Percentiles rank a stretch among this genome's conserved stretches.
Conservation (phyloP, 2,329 filamentous ascomycete genomes). For the Neopestalotiopsis sp. region DNA sequence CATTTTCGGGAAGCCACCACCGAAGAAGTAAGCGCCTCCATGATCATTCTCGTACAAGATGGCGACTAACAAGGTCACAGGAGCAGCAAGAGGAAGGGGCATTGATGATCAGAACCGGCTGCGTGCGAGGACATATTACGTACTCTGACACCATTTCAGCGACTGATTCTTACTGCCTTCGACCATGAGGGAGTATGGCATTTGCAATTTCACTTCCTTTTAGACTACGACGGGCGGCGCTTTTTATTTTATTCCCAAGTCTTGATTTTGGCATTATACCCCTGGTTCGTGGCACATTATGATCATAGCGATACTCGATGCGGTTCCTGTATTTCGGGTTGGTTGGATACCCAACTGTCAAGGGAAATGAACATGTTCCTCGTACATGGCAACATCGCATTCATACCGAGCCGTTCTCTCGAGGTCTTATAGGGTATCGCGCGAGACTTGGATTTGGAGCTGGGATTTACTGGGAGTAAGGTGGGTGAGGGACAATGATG, state of each 20-base stretch:
- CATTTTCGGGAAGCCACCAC: slow-evolving; percentile 5
- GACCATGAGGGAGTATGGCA: neutral
- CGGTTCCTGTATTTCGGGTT: slow-evolving; percentile 9
- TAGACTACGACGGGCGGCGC: neutral
- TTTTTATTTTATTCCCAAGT: slow-evolving; percentile 16
- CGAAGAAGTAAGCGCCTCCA: slow-evolving; percentile 17
- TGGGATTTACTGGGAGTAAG: neutral
- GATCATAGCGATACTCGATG: slow-evolving; percentile 8
- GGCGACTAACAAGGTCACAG: slow-evolving; percentile 7
- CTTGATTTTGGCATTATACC: slow-evolving; percentile 26
- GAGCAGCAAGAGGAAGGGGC: slow-evolving; percentile 9
- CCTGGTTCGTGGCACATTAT: slow-evolving; percentile 14
- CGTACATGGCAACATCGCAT: neutral
- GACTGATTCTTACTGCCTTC: neutral
- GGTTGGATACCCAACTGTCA: neutral
- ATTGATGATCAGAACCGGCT: neutral
- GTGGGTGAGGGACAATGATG: neutral
- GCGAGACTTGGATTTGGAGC: neutral
- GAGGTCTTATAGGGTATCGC: neutral
- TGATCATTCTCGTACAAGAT: neutral
- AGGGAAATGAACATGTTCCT: neutral
- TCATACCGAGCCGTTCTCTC: neutral
- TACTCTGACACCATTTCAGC: neutral
- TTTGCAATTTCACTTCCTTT: slow-evolving; percentile 12
- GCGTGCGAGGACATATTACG: neutral